Evolutionary conservation across 345 rosid species (phyloP).

Genomic region (Euclidium syriacum): DNA sequence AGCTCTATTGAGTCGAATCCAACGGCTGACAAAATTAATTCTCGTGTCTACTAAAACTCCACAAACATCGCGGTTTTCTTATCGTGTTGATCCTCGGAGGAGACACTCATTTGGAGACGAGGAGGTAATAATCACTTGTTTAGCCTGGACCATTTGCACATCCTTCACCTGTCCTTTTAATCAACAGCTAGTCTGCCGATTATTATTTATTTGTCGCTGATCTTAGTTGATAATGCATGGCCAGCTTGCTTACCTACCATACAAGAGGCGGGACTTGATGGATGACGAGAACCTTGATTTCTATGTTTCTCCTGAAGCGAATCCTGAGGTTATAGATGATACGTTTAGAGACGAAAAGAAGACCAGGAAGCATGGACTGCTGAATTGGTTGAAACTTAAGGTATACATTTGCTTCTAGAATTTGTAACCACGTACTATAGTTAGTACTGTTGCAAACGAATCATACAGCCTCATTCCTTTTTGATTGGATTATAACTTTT

Average conservation of each 20-base stretch:
- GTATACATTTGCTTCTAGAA: conserved; percentile 37
- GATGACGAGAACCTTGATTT: conserved; percentile 82
- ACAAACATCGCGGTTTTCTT: conserved; percentile 63
- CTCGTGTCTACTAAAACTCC: conserved; percentile 88
- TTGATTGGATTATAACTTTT: neutral
- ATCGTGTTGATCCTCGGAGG: conserved; percentile 68
- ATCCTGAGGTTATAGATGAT: conserved; percentile 53
- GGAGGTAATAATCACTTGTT: conserved; percentile 57
- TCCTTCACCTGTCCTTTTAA: conserved; percentile 3
- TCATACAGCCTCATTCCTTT: neutral
- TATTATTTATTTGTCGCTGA: conserved; percentile 23
- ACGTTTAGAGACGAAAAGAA: conserved; percentile 75
- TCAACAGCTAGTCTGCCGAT: neutral
- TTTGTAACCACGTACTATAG: neutral
- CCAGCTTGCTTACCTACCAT: conserved; percentile 95
- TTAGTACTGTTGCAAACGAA: neutral
- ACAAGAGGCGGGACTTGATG: conserved; percentile 87
- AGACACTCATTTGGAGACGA: conserved; percentile 99
- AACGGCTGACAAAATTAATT: conserved; percentile 81
- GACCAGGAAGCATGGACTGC: conserved; percentile 78
- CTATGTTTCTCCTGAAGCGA: conserved; percentile 67
- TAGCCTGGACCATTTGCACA: neutral
- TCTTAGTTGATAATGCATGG: conserved; percentile 26
- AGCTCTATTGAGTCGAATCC: conserved; percentile 88
- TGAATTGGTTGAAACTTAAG: conserved; percentile 88